Base-by-base conservation (phyloP, 768 basidiomycete genomes). In the Mycena rosella region DNA sequence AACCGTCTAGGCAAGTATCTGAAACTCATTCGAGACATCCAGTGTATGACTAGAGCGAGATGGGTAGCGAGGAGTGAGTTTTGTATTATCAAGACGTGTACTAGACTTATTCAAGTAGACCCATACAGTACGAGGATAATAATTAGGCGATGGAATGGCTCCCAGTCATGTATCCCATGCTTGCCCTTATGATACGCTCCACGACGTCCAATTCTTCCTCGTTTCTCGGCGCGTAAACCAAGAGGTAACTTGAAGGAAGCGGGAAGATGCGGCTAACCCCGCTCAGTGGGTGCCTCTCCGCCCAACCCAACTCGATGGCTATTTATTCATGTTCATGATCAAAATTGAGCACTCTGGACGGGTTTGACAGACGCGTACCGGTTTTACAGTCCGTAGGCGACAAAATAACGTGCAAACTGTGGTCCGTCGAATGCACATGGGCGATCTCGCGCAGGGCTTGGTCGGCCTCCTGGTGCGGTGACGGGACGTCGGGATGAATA, bases 231-330 rank as follows among this genome's bases (percentile, higher is more conserved):
- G 76, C 75, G 44, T 78, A 77, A 18, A 78, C 71, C 56, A 76
- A 48, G 49, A 76, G 40, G 30, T 78, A 77, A 34, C 66, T 70
- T 32, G 65, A 69, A 5, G 76, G 74, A 38, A 76, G 52, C 47
- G 63, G 60, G 15, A 74, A 14, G 5, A 52, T 22, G 9, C 54
- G 60, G 27, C 44, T 45, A 6, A 66, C 63, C 5, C 75, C 71
- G 58, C 69, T 71, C 22, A 77, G 44, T 18, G 74, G 73, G 55
- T 78, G 77, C 17, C 77, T 59, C 55, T 78, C 73, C 20, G 72
- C 77, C 75, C 77, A 77, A 29, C 76, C 75, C 13, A 63, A 51
- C 42, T 75, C 75, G 54, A 76, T 74, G 6, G 72, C 75, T 76
- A 34, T 9, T 24, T 17, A 24, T 34, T 27, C 11, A 53, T 44